Percentiles rank a stretch among this genome's conserved stretches.
Evolutionary conservation across 305 asterid genomes (phyloP).

Genomic region (Fraxinus floribunda): DNA sequence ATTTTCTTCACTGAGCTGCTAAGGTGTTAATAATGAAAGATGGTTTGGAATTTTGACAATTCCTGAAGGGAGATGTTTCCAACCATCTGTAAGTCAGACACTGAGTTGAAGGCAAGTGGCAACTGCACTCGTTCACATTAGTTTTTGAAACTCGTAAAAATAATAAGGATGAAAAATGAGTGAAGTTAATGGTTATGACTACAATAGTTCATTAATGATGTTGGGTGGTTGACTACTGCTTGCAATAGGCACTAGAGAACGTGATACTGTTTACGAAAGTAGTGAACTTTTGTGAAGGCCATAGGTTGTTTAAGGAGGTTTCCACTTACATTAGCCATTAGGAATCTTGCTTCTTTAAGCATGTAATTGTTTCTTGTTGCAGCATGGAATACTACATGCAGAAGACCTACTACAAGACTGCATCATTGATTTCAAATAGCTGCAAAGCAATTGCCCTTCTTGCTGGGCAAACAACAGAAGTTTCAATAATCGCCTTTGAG

Average conservation of each 20-base stretch:
- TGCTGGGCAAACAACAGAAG: conserved; percentile 90
- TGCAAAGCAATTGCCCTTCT: conserved; percentile 90
- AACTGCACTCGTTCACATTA: background rate
- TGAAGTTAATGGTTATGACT: background rate
- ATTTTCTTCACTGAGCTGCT: background rate
- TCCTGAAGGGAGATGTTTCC: background rate
- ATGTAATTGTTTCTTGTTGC: conserved; percentile 31
- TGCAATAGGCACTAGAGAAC: background rate
- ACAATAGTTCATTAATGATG: background rate
- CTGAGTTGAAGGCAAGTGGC: background rate
- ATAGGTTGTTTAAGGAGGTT: background rate
- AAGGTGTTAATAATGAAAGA: background rate
- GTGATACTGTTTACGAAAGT: background rate
- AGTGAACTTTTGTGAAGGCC: background rate
- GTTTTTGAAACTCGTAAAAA: background rate
- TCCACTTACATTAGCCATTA: conserved; percentile 8
- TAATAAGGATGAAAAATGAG: background rate
- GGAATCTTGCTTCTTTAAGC: conserved; percentile 16
- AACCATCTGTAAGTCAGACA: background rate
- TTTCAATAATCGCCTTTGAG: conserved; percentile 81
- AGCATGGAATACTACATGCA: conserved; percentile 99
- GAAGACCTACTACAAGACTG: conserved; percentile 95
- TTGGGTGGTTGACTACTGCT: background rate
- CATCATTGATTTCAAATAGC: conserved; percentile 93
- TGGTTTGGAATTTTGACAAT: background rate